A percentile compares a stretch with the other conserved stretches of the same genome.
Evolutionary conservation across 106 monocot genomes (phyloP).

Genomic region (Phalaenopsis aphrodite): DNA sequence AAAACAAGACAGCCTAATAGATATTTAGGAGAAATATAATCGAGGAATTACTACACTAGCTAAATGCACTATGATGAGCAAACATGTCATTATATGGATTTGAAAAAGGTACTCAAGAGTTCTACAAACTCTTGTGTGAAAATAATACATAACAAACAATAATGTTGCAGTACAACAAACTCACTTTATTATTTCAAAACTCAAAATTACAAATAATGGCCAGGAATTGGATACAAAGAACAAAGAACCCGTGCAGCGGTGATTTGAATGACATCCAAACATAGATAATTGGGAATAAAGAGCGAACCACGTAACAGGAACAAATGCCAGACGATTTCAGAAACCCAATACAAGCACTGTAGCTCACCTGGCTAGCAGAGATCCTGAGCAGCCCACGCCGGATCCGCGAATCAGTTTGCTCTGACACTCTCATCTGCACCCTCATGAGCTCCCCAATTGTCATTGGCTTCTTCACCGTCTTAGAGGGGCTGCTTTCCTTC

Average conservation of each 20-base stretch:
- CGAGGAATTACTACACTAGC: too few species aligned
- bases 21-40: too few species aligned
- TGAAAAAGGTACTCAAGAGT: not conserved
- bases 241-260: not conserved
- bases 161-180: not conserved
- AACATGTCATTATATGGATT: not conserved
- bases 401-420: slow-evolving; percentile 75
- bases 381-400: slow-evolving; percentile 71
- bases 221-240: not conserved
- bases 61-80: not conserved
- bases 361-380: slow-evolving; percentile 62
- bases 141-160: not conserved
- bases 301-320: not conserved
- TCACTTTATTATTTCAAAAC: not conserved
- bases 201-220: not conserved
- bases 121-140: not conserved
- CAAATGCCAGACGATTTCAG: not conserved
- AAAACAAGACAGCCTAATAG: too few species aligned
- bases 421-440: slow-evolving; percentile 69
- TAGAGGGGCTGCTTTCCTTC: slow-evolving; percentile 27
- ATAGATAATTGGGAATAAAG: not conserved
- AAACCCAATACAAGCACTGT: not conserved
- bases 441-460: slow-evolving; percentile 73
- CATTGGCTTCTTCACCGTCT: slow-evolving; percentile 27
- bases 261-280: not conserved